These are phyloP conservation scores for Trametes cingulata DNA, from an alignment of 768 basidiomycete genomes.

Conservation along the genomic window DNA sequence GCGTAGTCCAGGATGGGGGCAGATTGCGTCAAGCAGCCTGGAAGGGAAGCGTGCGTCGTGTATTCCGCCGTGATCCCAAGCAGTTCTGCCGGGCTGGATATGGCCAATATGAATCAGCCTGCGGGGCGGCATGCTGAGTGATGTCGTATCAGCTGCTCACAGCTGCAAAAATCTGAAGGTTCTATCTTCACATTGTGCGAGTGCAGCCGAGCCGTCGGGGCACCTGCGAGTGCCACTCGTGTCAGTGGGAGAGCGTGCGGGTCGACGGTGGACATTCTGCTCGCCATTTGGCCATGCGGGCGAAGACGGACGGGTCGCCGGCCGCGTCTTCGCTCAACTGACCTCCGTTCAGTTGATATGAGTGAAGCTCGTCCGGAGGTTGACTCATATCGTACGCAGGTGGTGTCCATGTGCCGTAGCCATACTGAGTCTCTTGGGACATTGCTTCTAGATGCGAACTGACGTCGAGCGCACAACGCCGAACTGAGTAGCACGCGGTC, in stretches of 20 bases:
- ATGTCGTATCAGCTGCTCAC: constrained; percentile 38
- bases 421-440: background rate
- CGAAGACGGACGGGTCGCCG: constrained; percentile 37
- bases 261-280: background rate
- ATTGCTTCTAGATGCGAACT: background rate
- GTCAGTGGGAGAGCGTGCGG: background rate
- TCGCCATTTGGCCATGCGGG: constrained; percentile 58
- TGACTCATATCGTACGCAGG: constrained; percentile 10
- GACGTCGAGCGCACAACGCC: no score
- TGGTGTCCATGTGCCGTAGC: constrained; percentile 7
- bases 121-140: background rate
- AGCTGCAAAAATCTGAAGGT: constrained; percentile 54
- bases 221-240: constrained; percentile 48
- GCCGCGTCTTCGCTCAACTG: background rate
- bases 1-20: constrained; percentile 74
- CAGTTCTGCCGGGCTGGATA: constrained; percentile 5
- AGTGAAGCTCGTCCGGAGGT: background rate
- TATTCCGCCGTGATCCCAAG: constrained; percentile 1
- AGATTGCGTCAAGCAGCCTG: constrained; percentile 47
- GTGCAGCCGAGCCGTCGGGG: constrained; percentile 67
- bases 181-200: constrained; percentile 73
- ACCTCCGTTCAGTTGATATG: background rate
- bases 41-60: background rate
- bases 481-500: no score
- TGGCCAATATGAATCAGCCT: background rate